Evolutionary conservation across 352 stramenopile species (phyloP).

Genomic region (Phytopythium vexans): DNA sequence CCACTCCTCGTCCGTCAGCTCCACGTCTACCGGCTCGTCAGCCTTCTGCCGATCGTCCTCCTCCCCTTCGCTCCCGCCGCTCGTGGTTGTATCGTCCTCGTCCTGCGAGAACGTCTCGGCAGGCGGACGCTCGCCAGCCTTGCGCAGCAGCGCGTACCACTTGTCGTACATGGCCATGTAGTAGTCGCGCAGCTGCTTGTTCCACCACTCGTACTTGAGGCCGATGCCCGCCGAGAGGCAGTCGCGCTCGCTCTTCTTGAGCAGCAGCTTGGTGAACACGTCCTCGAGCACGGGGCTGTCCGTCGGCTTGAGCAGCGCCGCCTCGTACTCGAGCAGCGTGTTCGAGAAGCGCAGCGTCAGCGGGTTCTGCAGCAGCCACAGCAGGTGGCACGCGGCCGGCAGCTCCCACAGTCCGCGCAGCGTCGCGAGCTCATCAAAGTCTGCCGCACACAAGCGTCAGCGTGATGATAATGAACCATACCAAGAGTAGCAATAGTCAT

Average conservation of each 20-base stretch:
- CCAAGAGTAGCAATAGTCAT: no score
- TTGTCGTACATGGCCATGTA: slow-evolving; percentile 83
- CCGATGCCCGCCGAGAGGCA: slow-evolving; percentile 71
- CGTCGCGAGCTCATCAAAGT: slow-evolving; percentile 68
- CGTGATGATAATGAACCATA: neutral
- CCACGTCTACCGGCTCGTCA: slow-evolving; percentile 56
- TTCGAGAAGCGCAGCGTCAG: slow-evolving; percentile 75
- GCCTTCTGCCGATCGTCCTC: slow-evolving; percentile 11
- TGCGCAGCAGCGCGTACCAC: slow-evolving; percentile 73
- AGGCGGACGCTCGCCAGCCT: slow-evolving; percentile 63
- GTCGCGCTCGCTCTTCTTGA: slow-evolving; percentile 80
- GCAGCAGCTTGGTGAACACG: slow-evolving; percentile 82
- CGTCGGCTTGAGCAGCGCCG: slow-evolving; percentile 66
- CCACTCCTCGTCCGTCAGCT: slow-evolving; percentile 81
- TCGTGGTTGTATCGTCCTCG: slow-evolving; percentile 38
- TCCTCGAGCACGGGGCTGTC: slow-evolving; percentile 74
- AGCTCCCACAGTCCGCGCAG: slow-evolving; percentile 74
- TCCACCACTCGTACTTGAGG: slow-evolving; percentile 88
- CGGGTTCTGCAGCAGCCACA: slow-evolving; percentile 81
- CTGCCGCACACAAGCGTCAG: slow-evolving; percentile 4
- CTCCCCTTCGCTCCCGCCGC: slow-evolving; percentile 20
- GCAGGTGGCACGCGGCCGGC: slow-evolving; percentile 72
- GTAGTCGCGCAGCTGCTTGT: slow-evolving; percentile 81
- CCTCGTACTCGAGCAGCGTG: slow-evolving; percentile 82
- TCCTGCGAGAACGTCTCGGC: slow-evolving; percentile 55